These are phyloP conservation scores for Chlorella sp. DNA, from an alignment of 139 green algal genomes.

Conservation along the genomic window DNA sequence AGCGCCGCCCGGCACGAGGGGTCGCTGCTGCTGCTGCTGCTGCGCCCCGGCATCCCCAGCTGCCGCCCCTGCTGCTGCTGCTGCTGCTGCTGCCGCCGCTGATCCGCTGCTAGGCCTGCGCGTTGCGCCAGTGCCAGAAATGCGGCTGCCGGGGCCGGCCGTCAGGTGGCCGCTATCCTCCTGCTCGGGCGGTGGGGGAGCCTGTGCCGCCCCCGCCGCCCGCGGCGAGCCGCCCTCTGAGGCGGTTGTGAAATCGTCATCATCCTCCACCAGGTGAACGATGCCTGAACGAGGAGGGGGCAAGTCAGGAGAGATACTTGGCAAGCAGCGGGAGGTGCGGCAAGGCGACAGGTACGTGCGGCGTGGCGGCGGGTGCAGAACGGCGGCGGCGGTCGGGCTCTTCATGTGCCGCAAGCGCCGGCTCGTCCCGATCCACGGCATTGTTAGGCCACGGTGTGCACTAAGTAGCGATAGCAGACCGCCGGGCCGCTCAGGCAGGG, in stretches of 20 bases:
- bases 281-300: not conserved
- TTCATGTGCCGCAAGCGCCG: not conserved
- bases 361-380: not conserved
- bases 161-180: conserved; percentile 33
- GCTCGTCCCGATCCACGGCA: not conserved
- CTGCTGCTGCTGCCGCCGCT: not conserved
- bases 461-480: not conserved
- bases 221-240: not conserved
- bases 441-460: not conserved
- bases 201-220: not conserved
- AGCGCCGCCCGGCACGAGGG: not conserved
- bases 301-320: too few species aligned
- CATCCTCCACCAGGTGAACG: conserved; percentile 11
- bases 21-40: not conserved
- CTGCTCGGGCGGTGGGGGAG: not conserved
- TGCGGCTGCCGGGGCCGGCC: not conserved
- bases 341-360: not conserved
- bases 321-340: not conserved
- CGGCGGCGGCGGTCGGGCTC: not conserved
- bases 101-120: not conserved
- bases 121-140: not conserved
- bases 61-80: not conserved
- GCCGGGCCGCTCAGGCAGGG: not conserved
- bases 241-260: conserved; percentile 23
- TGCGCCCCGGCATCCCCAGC: not conserved